phyloP scores from a whole-genome alignment of 2,329 filamentous ascomycete genomes.

The Exophiala aquamarina region DNA sequence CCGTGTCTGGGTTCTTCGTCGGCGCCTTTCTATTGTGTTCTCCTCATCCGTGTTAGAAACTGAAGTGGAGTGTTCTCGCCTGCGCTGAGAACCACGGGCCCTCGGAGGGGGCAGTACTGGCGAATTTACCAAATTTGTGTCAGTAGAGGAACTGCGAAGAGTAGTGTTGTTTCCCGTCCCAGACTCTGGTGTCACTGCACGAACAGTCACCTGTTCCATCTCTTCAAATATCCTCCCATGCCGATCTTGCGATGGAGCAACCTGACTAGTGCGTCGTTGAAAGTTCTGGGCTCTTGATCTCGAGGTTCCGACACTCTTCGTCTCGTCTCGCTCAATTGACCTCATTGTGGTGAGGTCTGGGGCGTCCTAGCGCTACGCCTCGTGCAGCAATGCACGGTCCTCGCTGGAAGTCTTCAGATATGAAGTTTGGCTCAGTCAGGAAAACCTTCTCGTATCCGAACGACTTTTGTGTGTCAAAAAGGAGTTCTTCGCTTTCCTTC shows the following conservation, averaged over 20 bases:
- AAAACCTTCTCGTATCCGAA: slow-evolving; percentile 1
- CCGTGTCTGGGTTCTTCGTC: slow-evolving; percentile 21
- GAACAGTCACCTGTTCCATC: slow-evolving; percentile 41
- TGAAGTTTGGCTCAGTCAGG: slow-evolving; percentile 6
- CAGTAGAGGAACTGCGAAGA: slow-evolving; percentile 28
- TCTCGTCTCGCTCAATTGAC: slow-evolving; percentile 10
- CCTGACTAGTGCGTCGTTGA: slow-evolving; percentile 19
- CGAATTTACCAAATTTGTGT: slow-evolving; percentile 17
- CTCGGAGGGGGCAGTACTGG: slow-evolving; percentile 24
- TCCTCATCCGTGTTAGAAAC: slow-evolving; percentile 30
- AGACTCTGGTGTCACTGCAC: slow-evolving; percentile 49
- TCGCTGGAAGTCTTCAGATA: not conserved
- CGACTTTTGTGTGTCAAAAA: slow-evolving; percentile 7
- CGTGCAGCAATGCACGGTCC: too few relatives aligned
- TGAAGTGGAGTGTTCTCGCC: slow-evolving; percentile 23
- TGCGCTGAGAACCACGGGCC: slow-evolving; percentile 14
- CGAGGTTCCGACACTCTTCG: slow-evolving; percentile 4
- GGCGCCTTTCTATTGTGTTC: slow-evolving; percentile 36
- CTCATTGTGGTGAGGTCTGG: slow-evolving; percentile 9
- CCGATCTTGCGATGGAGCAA: slow-evolving; percentile 23
- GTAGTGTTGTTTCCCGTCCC: slow-evolving; percentile 28
- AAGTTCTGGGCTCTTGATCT: slow-evolving; percentile 17
- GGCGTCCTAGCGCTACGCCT: too few relatives aligned
- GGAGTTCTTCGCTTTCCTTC: slow-evolving; percentile 14
- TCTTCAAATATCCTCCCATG: slow-evolving; percentile 35